Conservation (phyloP, 352 stramenopile species). For the Phytophthora fragariaefolia region DNA sequence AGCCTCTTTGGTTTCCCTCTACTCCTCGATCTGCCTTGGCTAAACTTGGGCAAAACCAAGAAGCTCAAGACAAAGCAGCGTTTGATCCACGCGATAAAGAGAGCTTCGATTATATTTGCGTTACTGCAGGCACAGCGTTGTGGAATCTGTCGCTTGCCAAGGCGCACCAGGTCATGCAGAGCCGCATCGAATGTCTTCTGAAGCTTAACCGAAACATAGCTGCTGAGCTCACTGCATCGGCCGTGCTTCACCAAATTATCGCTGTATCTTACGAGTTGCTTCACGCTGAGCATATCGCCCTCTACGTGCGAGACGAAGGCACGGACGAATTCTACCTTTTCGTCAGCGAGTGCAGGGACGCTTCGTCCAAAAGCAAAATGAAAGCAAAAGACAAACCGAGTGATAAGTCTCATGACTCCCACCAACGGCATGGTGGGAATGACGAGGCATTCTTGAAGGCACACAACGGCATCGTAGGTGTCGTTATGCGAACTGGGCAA, state of each 20-base stretch:
- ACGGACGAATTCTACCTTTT: constrained; percentile 72
- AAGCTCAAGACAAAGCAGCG: constrained; percentile 10
- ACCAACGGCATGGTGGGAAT: constrained; percentile 40
- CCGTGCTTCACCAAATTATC: constrained; percentile 71
- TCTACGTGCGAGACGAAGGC: constrained; percentile 74
- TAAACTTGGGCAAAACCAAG: constrained; percentile 28
- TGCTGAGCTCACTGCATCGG: constrained; percentile 59
- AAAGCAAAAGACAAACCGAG: constrained; percentile 12
- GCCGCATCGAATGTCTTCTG: constrained; percentile 75
- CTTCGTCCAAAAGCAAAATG: constrained; percentile 11
- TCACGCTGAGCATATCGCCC: constrained; percentile 62
- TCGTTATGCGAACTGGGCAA: constrained; percentile 70
- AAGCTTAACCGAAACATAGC: constrained; percentile 82
- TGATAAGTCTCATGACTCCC: constrained; percentile 10
- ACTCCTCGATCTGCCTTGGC: constrained; percentile 16
- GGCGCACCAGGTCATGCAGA: constrained; percentile 66
- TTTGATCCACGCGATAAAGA: constrained; percentile 52
- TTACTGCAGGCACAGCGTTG: constrained; percentile 65
- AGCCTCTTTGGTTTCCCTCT: constrained; percentile 22
- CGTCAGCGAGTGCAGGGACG: constrained; percentile 22
- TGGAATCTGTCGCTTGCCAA: constrained; percentile 79
- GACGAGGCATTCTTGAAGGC: constrained; percentile 65
- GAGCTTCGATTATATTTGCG: constrained; percentile 63
- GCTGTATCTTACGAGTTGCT: constrained; percentile 73
- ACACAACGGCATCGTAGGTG: constrained; percentile 73